Evolutionary conservation across 23 red algal genomes (phyloP).

Genomic region (Gracilaria gracilis): DNA sequence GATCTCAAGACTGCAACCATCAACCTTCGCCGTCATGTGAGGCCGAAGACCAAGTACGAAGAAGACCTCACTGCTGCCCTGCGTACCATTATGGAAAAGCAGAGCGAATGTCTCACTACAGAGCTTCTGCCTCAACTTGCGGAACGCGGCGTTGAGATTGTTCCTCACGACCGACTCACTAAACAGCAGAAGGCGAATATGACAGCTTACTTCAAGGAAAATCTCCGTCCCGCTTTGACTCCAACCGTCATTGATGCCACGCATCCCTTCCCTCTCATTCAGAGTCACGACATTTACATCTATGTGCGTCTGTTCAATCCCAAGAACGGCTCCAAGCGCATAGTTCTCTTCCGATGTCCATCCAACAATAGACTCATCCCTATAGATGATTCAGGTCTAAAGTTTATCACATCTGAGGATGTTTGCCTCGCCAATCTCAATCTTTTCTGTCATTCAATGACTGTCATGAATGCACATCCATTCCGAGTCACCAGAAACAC

Average conservation of each 20-base stretch:
- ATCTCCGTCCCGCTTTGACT: slow-evolving; percentile 81
- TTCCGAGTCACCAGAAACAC: slow-evolving; percentile 98
- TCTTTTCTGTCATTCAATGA: slow-evolving; percentile 72
- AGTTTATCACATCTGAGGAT: slow-evolving; percentile 79
- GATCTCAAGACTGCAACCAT: slow-evolving; percentile 61
- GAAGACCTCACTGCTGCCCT: slow-evolving; percentile 78
- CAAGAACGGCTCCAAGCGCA: slow-evolving; percentile 43
- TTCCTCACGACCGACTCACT: slow-evolving; percentile 58
- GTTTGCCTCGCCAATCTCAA: slow-evolving; percentile 71
- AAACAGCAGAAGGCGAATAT: slow-evolving; percentile 41
- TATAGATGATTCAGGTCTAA: slow-evolving; percentile 67
- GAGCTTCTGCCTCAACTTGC: slow-evolving; percentile 82
- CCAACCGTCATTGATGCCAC: slow-evolving; percentile 89
- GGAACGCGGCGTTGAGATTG: slow-evolving; percentile 71
- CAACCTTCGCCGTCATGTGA: slow-evolving; percentile 76
- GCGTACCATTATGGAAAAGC: slow-evolving; percentile 73
- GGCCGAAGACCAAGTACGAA: slow-evolving; percentile 80
- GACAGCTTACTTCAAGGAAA: slow-evolving; percentile 71
- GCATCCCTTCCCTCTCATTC: slow-evolving; percentile 93
- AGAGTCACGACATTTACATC: slow-evolving; percentile 89
- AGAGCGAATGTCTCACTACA: slow-evolving; percentile 73
- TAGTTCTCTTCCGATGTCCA: slow-evolving; percentile 79
- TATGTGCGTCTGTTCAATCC: slow-evolving; percentile 77
- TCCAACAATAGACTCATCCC: slow-evolving; percentile 64
- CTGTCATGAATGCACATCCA: slow-evolving; percentile 69